Evolutionary conservation across 768 basidiomycete species (phyloP).

Genomic region (Kwoniella bestiolae): DNA sequence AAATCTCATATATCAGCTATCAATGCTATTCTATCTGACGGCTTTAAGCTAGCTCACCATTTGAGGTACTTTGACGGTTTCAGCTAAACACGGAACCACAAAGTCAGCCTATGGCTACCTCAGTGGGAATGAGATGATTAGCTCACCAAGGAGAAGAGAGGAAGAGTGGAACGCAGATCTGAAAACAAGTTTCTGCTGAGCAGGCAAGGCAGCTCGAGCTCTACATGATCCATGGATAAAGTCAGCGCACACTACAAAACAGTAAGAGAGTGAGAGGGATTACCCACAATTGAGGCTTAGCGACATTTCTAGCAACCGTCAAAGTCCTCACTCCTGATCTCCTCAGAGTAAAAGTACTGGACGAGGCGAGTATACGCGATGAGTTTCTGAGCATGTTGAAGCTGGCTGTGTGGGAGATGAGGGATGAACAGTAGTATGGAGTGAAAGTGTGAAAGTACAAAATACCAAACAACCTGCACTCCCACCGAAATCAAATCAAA

Average conservation of each 20-base stretch:
- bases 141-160: constrained; percentile 46
- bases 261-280: background rate
- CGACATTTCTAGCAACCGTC: constrained; percentile 10
- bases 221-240: too few species aligned
- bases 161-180: constrained; percentile 45
- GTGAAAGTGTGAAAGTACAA: background rate
- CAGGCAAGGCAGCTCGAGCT: constrained; percentile 17
- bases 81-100: constrained; percentile 56
- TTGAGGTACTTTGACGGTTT: constrained; percentile 92
- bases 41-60: constrained; percentile 68
- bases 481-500: too few species aligned
- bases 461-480: background rate
- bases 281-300: constrained; percentile 25
- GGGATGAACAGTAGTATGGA: background rate
- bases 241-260: background rate
- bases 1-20: background rate
- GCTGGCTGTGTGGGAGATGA: background rate
- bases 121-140: background rate
- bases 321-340: constrained; percentile 23
- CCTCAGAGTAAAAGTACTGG: constrained; percentile 15
- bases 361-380: constrained; percentile 24
- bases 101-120: background rate
- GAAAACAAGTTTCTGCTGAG: constrained; percentile 18
- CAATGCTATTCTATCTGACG: too few species aligned
- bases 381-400: constrained; percentile 33